Evolutionary conservation across 768 basidiomycete species (phyloP).

Genomic region (Agaricus blazei): DNA sequence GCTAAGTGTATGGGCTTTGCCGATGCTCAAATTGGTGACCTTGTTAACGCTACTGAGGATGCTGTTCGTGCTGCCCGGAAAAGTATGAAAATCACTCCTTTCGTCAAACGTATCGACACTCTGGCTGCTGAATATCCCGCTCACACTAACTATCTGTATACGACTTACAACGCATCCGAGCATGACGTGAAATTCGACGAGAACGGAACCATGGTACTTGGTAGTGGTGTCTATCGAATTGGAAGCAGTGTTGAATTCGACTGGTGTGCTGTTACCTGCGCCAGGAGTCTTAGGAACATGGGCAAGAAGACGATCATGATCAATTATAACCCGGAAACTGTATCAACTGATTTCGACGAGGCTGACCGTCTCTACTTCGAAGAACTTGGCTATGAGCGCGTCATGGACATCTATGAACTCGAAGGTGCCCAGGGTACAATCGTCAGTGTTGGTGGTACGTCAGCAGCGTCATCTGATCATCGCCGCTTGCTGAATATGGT

Average conservation of each 20-base stretch:
- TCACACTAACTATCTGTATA: conserved; percentile 98
- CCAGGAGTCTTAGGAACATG: conserved; percentile 85
- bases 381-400: conserved; percentile 94
- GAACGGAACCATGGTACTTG: conserved; percentile 98
- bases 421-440: conserved; percentile 91
- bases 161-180: conserved; percentile 94
- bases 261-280: conserved; percentile 99
- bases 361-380: conserved; percentile 99
- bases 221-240: conserved; percentile 96
- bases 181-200: conserved; percentile 97
- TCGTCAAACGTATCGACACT: conserved; percentile 99
- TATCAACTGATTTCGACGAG: conserved; percentile 99
- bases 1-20: conserved; percentile 97
- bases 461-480: not conserved
- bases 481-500: not conserved
- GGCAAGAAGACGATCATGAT: conserved; percentile 97
- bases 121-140: conserved; percentile 98
- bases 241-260: conserved; percentile 99
- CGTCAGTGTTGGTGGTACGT: conserved; percentile 91
- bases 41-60: conserved; percentile 70
- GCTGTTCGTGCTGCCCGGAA: conserved; percentile 83
- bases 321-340: conserved; percentile 99
- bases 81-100: conserved; percentile 83
- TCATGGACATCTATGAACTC: conserved; percentile 99
- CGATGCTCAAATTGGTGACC: conserved; percentile 85